Base-by-base conservation (phyloP, 306 rosid genomes). In the Betula pendula region DNA sequence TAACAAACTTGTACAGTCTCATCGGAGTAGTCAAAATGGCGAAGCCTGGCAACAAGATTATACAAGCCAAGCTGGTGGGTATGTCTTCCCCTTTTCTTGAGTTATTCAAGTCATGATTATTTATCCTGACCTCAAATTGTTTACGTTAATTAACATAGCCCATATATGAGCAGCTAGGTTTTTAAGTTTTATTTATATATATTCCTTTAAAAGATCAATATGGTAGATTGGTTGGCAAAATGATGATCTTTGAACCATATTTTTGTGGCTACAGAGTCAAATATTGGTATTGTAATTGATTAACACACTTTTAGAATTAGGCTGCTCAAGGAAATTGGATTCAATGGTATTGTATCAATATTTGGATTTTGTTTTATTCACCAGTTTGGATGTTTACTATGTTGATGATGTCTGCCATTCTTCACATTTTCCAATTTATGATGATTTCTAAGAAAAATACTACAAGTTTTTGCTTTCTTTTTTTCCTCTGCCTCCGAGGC, bases 1-100 rank as follows among this genome's bases (percentile, higher is more conserved):
- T 33, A 29, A 38, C 12, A 19, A 42, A 5, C 38, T 43, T 43
- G 20, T 24, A 8, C 22, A 47, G 24, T 66, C 74, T 51, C 69
- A 79, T 22, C 84, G 45, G 48, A 27, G 69, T 59, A 72, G 70
- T 17, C 48, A 3, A 59, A 77, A 85, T 91, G 94, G 86, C 88
- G 7, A 82, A 80, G 68, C 91, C 81, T 2, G 97, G 91, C 76
- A 89, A 85, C 85, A 85, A 86, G 87, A 86, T 88, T 86, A 82
- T 92, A 40, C 94, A 88, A 84, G 96, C 97, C 89, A 92, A 90
- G 89, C 84, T 92, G 97, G 97, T 92, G 84, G 92, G 96, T 92
- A 90, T 82, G 90, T 90, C 89, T 89, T 73, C 78, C 89, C 90
- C 77, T 80, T 59, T 76, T 77, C 59, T 20, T 60, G 1, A 29